Evolutionary conservation across 768 basidiomycete genomes (phyloP).

Genomic region (Panellus pusillus): DNA sequence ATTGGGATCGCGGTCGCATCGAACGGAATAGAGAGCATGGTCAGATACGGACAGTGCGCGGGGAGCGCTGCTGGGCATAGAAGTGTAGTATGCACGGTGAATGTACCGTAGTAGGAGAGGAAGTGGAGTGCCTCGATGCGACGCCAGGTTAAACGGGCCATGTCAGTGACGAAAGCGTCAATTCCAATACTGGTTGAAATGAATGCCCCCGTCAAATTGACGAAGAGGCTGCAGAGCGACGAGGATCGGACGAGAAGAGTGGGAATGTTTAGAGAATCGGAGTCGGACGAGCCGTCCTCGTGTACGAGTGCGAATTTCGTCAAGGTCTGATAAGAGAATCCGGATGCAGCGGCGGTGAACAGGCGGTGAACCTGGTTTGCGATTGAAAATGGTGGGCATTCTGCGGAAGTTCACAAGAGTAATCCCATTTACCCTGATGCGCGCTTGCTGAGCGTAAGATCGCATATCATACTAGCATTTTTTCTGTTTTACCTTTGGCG

Average conservation of each 20-base stretch:
- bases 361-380: too few species aligned
- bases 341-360: too few species aligned
- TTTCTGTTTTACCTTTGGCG: too few species aligned
- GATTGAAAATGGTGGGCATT: too few species aligned
- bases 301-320: too few species aligned
- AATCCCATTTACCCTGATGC: too few species aligned
- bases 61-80: background rate
- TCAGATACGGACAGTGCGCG: conserved; percentile 1
- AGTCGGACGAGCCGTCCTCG: too few species aligned
- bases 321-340: too few species aligned
- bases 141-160: conserved; percentile 8
- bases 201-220: background rate
- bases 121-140: background rate
- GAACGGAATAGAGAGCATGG: background rate
- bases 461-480: too few species aligned
- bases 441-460: too few species aligned
- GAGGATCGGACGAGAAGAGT: background rate
- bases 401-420: too few species aligned
- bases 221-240: conserved; percentile 1
- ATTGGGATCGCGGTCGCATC: background rate
- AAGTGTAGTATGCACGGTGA: background rate
- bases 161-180: background rate
- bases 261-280: too few species aligned
- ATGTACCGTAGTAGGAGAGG: background rate
- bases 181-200: background rate